Evolutionary conservation across 345 rosid genomes (phyloP), one percentile per base, ranked within the genome.

Genomic region (Camelina laxa): DNA sequence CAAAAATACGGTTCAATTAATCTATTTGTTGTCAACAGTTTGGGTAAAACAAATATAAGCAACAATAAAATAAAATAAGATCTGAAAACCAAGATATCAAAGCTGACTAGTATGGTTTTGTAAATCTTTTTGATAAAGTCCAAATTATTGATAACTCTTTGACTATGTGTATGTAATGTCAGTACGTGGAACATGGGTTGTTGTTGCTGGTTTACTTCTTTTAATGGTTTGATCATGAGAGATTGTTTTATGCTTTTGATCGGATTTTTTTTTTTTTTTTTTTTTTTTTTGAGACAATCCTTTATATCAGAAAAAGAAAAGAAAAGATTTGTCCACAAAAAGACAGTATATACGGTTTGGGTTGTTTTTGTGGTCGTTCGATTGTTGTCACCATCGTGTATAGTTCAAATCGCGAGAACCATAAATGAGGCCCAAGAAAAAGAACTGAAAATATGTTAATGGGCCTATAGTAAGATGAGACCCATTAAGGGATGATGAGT

Each of bases 171-270:
- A 63, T 73, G 41, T 17, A 8, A 72, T 72, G 76, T 62, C 62
- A 39, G 54, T 14, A 62, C 7, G 62, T 27, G 21, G 53, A 72
- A 72, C 75, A 72, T 72, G 76, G 69, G 61, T 62, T 72, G 69
- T 51, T 33, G 36, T 33, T 62, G 62, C 14, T 36, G 8, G 16
- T 59, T 59, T 47, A 6, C 4, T 71, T 50, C 9, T 71, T 60
- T 51, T 5, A 45, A 20, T 20, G 57, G 36, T 60, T 27, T 60
- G 49, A 36, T 60, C 27, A 48, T 36, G 17, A 35, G 45, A 60
- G 11, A 60, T 21, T 70, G 20, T 35, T 47, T 39, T 15, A 21
- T 21, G 17, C 36, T 36, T 38, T 59, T 20, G n/a, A 45, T 50
- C 14, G n/a, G 27, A 17, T 30, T 11, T 59, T 22, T 22, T 2